Conservation (phyloP, 139 green algal genomes). For the Chlorella ohadii region DNA sequence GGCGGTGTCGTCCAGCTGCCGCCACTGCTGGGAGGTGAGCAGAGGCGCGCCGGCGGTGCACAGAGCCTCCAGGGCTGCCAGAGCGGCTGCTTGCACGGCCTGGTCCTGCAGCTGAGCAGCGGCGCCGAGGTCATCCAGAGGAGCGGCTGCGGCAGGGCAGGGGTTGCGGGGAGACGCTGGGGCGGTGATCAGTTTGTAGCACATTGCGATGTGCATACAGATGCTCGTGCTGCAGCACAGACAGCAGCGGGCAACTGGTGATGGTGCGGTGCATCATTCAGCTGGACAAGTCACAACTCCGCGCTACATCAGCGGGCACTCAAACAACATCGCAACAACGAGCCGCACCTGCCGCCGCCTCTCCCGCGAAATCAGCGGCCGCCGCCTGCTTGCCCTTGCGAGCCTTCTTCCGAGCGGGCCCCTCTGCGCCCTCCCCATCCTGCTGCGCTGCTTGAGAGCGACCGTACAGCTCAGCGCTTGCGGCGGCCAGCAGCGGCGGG, state of each 20-base stretch:
- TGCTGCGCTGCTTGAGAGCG: background rate
- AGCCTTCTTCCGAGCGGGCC: conserved; percentile 36
- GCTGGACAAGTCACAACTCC: too few species aligned
- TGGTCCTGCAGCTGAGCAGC: conserved; percentile 29
- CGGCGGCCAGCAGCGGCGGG: conserved; percentile 17
- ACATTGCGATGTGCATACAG: too few species aligned
- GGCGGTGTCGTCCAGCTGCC: conserved; percentile 54
- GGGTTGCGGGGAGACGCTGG: too few species aligned
- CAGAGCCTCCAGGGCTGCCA: conserved; percentile 39
- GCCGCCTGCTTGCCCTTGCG: conserved; percentile 35
- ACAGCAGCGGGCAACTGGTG: too few species aligned
- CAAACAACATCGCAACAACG: background rate
- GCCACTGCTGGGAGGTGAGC: conserved; percentile 40
- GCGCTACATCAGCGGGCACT: too few species aligned
- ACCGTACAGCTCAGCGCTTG: conserved; percentile 62
- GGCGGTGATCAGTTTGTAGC: too few species aligned
- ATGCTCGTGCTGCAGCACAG: too few species aligned
- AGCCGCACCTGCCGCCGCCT: background rate
- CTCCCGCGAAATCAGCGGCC: background rate
- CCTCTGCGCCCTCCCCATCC: background rate
- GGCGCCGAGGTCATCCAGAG: conserved; percentile 10
- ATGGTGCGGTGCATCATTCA: too few species aligned
- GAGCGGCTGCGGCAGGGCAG: background rate
- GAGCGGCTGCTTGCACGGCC: conserved; percentile 26
- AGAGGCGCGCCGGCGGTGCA: conserved; percentile 29